Percentiles rank a stretch among this genome's conserved stretches.
Conservation (phyloP, 2,329 filamentous ascomycete species). For the Microsporum audouinii region DNA sequence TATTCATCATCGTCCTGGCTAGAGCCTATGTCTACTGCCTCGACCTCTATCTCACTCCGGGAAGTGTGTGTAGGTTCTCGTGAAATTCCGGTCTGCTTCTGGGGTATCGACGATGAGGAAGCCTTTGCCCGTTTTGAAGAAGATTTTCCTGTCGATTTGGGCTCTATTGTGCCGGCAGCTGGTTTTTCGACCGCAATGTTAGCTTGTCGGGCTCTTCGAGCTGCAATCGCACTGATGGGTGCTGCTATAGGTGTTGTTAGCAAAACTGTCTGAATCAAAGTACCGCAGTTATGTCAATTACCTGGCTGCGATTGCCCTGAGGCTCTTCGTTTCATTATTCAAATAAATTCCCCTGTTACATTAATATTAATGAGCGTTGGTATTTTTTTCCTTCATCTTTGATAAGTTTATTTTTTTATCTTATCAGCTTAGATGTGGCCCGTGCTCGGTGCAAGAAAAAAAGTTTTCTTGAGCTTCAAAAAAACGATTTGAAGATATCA, state of each 20-base stretch:
- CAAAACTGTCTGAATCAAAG: background rate
- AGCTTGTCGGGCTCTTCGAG: slow-evolving; percentile 28
- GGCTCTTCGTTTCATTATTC: slow-evolving; percentile 12
- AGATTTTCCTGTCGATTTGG: slow-evolving; percentile 20
- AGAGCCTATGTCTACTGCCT: background rate
- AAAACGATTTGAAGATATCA: background rate
- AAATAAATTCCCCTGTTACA: background rate
- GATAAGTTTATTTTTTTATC: background rate
- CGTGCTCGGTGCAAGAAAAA: slow-evolving; percentile 32
- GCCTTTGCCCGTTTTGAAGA: slow-evolving; percentile 27
- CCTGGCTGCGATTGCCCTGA: slow-evolving; percentile 9
- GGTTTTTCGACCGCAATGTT: slow-evolving; percentile 21
- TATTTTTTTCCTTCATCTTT: background rate
- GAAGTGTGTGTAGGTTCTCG: background rate
- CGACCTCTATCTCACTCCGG: background rate
- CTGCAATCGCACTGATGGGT: slow-evolving; percentile 32
- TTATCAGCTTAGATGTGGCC: slow-evolving; percentile 21
- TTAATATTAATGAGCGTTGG: background rate
- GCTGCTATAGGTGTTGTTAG: slow-evolving; percentile 1
- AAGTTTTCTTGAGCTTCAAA: slow-evolving; percentile 1
- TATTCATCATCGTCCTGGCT: background rate
- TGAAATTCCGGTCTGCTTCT: background rate
- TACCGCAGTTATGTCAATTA: background rate
- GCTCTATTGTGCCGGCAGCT: slow-evolving; percentile 14
- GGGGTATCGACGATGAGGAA: slow-evolving; percentile 16